Conservation (phyloP, 2,329 filamentous ascomycete genomes). For the Colletotrichum costaricense region DNA sequence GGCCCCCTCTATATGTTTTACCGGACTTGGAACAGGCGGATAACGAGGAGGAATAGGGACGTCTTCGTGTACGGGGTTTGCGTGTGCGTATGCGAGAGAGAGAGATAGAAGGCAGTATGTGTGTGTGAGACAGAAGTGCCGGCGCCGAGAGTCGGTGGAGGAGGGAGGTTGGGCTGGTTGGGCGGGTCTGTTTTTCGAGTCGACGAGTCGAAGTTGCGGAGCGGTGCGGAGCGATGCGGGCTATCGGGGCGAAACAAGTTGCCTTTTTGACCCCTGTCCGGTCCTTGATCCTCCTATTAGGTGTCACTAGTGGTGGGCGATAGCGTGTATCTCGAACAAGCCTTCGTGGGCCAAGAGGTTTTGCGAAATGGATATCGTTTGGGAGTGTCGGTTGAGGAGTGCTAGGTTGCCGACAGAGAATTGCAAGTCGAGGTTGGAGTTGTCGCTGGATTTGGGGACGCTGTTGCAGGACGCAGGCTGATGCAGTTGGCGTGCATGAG, state of each 20-base stretch:
- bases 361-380: neutral
- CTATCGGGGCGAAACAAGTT: conserved; percentile 34
- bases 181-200: conserved; percentile 33
- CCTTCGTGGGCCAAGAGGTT: neutral
- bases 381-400: neutral
- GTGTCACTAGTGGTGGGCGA: neutral
- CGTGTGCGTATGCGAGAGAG: neutral
- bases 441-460: conserved; percentile 10
- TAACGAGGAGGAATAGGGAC: neutral
- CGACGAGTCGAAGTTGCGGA: conserved; percentile 32
- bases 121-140: conserved; percentile 31
- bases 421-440: conserved; percentile 4
- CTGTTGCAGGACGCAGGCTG: conserved; percentile 28
- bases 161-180: conserved; percentile 34
- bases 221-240: conserved; percentile 35
- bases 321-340: neutral
- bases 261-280: conserved; percentile 7
- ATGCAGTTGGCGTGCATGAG: conserved; percentile 26
- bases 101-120: neutral
- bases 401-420: neutral
- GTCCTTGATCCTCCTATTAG: neutral
- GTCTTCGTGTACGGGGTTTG: neutral
- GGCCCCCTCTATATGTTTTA: conserved; percentile 1
- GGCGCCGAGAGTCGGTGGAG: conserved; percentile 35
- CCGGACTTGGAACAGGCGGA: neutral